These are phyloP conservation scores for Spatholobus suberectus DNA, from an alignment of 306 rosid species.

Conservation along the genomic window DNA sequence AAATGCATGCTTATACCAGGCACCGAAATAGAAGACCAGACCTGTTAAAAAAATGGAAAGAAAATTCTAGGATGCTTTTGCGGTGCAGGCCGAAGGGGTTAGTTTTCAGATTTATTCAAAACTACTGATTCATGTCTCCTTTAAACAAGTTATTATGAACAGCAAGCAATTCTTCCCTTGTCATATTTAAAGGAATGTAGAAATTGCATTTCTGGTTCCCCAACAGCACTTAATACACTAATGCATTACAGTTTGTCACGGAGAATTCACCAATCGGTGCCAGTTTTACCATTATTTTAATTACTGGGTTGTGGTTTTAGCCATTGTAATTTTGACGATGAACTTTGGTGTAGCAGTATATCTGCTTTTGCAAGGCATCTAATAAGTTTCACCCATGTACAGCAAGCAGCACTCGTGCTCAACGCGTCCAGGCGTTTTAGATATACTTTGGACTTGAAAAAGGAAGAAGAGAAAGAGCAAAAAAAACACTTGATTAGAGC, in stretches of 20 bases:
- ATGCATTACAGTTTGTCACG: conserved; percentile 6
- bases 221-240: conserved; percentile 2
- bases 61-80: not conserved
- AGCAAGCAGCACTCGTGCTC: conserved; percentile 97
- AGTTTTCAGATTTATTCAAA: conserved; percentile 14
- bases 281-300: conserved; percentile 1
- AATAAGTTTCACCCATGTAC: conserved; percentile 50
- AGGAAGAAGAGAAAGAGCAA: conserved; percentile 74
- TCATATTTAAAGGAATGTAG: conserved; percentile 8
- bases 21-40: not conserved
- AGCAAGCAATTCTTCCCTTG: not conserved
- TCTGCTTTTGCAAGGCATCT: conserved; percentile 38
- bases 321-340: conserved; percentile 14
- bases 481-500: conserved; percentile 89
- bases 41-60: not conserved
- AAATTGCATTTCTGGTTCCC: not conserved
- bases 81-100: not conserved
- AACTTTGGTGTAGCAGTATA: not conserved
- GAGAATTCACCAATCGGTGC: conserved; percentile 1
- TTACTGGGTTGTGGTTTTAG: conserved; percentile 4
- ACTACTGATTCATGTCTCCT: not conserved
- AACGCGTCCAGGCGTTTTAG: conserved; percentile 97
- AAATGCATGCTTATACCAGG: not conserved
- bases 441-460: conserved; percentile 86
- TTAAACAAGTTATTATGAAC: not conserved